Evolutionary conservation across 179 eudicot species (phyloP).

Genomic region (Corrigiola litoralis): DNA sequence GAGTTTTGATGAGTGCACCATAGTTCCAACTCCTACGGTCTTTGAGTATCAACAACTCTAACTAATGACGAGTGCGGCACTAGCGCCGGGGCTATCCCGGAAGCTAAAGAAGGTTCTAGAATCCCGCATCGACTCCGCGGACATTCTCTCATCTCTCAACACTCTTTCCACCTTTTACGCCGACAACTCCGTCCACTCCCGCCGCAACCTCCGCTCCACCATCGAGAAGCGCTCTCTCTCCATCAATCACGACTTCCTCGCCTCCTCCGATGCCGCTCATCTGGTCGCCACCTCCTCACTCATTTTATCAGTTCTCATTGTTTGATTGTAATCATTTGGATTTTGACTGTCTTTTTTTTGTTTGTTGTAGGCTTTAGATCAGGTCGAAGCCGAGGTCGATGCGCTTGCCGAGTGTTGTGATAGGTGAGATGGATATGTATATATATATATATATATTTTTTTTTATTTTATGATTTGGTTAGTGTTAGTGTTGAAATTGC

Average conservation of each 20-base stretch:
- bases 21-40: no score
- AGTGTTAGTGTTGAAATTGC: no score
- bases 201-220: conserved; percentile 92
- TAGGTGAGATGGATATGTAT: conserved; percentile 54
- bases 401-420: conserved; percentile 90
- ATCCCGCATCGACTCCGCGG: conserved; percentile 76
- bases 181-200: conserved; percentile 66
- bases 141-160: conserved; percentile 71
- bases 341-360: not conserved
- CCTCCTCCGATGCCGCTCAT: conserved; percentile 68
- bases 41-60: no score
- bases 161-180: conserved; percentile 77
- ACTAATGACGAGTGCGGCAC: conserved; percentile 45
- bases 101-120: conserved; percentile 95
- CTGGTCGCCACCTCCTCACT: conserved; percentile 39
- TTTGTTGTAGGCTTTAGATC: conserved; percentile 73
- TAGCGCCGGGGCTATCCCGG: conserved; percentile 89
- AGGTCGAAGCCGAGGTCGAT: conserved; percentile 92
- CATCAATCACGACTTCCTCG: conserved; percentile 79
- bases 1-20: no score
- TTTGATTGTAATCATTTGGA: not conserved
- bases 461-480: no score
- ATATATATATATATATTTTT: no score
- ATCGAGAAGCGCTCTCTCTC: conserved; percentile 84
- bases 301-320: not conserved